Base-by-base conservation (phyloP, 805 yeast species). In the Monosporozyma yasuniensis region DNA sequence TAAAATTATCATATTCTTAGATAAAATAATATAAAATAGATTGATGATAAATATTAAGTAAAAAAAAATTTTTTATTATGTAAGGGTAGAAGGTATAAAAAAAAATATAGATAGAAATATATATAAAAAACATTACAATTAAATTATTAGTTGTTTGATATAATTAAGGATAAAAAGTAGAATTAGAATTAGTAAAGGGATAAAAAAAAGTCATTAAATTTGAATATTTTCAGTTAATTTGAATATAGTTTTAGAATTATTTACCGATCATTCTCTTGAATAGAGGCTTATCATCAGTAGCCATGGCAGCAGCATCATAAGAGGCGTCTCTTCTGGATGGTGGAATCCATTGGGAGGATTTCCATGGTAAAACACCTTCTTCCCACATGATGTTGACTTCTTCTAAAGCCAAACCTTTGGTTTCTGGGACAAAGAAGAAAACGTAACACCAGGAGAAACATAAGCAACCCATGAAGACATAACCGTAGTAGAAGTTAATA, bases 391-490 rank as follows among this genome's bases (percentile, higher is more conserved):
- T 81, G 77, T 75, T 89, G 56, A 85, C 85, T 66, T 85, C 87
- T 69, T 86, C 95, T 65, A 86, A 76, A 44, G 84, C 74, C 61
- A 85, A 76, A 52, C 91, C 93, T 71, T 79, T 80, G 49, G 95
- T 86, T 68, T 84, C 89, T 59, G 80, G 80, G 53, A 86, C 78
- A 58, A 74, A 75, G 73, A 85, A 79, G 72, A 74, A 78, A 48
- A 84, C 84, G 65, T 82, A 86, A 65, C 81, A 70, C 60, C 82
- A 58, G 16, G 75, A 62, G 52, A 68, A 75, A 25, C 77, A 63
- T 67, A 79, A 67, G 63, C 84, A 79, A 1, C 84, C 84, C 54
- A 77, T 66, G 61, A 72, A 72, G 28, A 67, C 79, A 61, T 77
- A 81, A 39, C 93, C 91, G 61, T 81, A 79, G 68, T 77, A 76